These are phyloP conservation scores for Plantago major DNA, from an alignment of 257 asterid genomes.

Conservation along the genomic window DNA sequence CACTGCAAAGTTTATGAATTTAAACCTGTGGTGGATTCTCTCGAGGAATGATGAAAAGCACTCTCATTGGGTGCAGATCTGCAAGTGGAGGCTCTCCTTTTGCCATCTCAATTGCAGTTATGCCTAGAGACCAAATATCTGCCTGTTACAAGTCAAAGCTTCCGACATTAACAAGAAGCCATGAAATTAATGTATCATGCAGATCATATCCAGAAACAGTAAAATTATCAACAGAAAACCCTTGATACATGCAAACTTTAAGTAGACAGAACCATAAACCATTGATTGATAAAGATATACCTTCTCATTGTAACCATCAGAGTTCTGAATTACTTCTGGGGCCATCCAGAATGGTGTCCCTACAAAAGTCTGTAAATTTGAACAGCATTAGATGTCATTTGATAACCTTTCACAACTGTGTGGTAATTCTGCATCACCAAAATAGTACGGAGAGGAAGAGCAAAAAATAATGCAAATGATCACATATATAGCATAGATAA, in stretches of 20 bases:
- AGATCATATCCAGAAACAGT: too few relatives aligned
- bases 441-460: conserved; percentile 17
- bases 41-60: conserved; percentile 96
- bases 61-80: conserved; percentile 99
- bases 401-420: conserved; percentile 23
- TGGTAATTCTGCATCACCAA: conserved; percentile 21
- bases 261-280: not conserved
- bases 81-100: conserved; percentile 99
- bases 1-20: conserved; percentile 19
- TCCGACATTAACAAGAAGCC: conserved; percentile 9
- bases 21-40: conserved; percentile 98
- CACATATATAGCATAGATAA: too few relatives aligned
- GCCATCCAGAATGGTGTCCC: conserved; percentile 99
- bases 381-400: conserved; percentile 41
- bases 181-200: too few relatives aligned
- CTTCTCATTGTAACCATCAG: conserved; percentile 99
- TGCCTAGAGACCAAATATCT: conserved; percentile 99
- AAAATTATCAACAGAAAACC: too few relatives aligned
- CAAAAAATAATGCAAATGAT: conserved; percentile 15
- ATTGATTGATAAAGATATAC: conserved; percentile 31
- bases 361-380: conserved; percentile 86
- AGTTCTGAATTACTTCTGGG: conserved; percentile 97
- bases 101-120: conserved; percentile 98
- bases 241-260: too few relatives aligned
- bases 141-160: conserved; percentile 59